These are phyloP conservation scores for Fusarium sublunatum DNA, from an alignment of 2,329 filamentous ascomycete species.

Conservation along the genomic window DNA sequence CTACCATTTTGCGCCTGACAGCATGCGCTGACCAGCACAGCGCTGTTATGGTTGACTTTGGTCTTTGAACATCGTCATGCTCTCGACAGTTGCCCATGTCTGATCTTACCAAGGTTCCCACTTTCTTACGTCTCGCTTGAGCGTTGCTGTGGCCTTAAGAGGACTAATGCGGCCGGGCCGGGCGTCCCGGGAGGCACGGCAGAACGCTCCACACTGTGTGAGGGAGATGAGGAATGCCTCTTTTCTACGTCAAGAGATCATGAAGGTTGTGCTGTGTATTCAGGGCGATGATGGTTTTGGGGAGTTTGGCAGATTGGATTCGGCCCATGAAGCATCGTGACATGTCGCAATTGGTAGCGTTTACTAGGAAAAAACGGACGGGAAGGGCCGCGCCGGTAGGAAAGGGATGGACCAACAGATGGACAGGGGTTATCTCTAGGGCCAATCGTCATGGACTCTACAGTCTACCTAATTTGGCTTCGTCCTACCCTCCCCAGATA, in stretches of 20 bases:
- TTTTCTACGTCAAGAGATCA: background rate
- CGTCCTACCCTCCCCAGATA: background rate
- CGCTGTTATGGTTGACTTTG: background rate
- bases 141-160: slow-evolving; percentile 34
- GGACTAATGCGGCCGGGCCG: slow-evolving; percentile 40
- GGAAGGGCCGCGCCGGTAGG: slow-evolving; percentile 38
- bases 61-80: background rate
- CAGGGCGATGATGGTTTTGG: background rate
- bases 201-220: slow-evolving; percentile 35
- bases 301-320: slow-evolving; percentile 1
- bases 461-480: background rate
- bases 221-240: background rate
- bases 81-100: slow-evolving; percentile 20
- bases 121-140: slow-evolving; percentile 39
- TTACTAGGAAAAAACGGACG: slow-evolving; percentile 30
- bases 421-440: slow-evolving; percentile 26
- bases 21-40: background rate
- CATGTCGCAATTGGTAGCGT: slow-evolving; percentile 2
- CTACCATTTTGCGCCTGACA: background rate
- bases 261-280: background rate
- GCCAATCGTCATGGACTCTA: background rate
- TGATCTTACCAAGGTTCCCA: slow-evolving; percentile 30
- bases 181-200: slow-evolving; percentile 22
- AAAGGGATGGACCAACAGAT: slow-evolving; percentile 30
- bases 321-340: slow-evolving; percentile 13